Base-by-base conservation (phyloP, 2,329 filamentous ascomycete genomes). In the Fusarium floridanum region DNA sequence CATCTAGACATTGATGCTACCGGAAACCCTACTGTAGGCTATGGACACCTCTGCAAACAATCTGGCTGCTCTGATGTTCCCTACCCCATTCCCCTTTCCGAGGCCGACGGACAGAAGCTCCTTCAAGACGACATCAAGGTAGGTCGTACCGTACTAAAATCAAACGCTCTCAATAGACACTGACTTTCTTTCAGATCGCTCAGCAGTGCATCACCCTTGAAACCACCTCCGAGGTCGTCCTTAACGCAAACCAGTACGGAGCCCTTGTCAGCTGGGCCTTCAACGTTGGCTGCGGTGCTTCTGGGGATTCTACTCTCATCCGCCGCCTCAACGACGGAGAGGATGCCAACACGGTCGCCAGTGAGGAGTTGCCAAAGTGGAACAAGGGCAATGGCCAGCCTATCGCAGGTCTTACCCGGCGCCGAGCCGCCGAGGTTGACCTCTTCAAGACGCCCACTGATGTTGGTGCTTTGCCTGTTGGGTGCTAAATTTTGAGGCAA, bases 201-300 rank as follows among this genome's bases (percentile, higher is more conserved):
- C 82, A 84, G 70, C 77, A 83, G 53, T 86, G 84, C 74, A 81
- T 87, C 66, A 83, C 82, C 8, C 67, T 79, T 7, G 80, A 82
- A 48, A 81, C 83, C 32, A 79, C 56, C 29, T 66, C 68, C 24
- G 45, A 59, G 1, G 72, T 77, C 7, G 68, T 59, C 16, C 76
- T 81, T 55, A 81, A 88, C 74, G 83, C 81, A 36, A 88, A 89
- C 80, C 85, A 88, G 76, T 89, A 87, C 75, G 87, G 85, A 48
- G 87, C 87, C 1, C 83, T 89, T 3, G 84, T 88, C 41, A 86
- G 83, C 53, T 88, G 86, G 86, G 81, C 85, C 17, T 89, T 85
- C 83, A 89, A 89, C 76, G 81, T 86, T 50, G 87, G 87, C 29
- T 85, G 83, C 67, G 85, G 83, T 5, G 82, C 82, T 56, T 81